Percentiles rank a stretch among this genome's conserved stretches.
Conservation (phyloP, 345 rosid species). For the Linum usitatissimum region DNA sequence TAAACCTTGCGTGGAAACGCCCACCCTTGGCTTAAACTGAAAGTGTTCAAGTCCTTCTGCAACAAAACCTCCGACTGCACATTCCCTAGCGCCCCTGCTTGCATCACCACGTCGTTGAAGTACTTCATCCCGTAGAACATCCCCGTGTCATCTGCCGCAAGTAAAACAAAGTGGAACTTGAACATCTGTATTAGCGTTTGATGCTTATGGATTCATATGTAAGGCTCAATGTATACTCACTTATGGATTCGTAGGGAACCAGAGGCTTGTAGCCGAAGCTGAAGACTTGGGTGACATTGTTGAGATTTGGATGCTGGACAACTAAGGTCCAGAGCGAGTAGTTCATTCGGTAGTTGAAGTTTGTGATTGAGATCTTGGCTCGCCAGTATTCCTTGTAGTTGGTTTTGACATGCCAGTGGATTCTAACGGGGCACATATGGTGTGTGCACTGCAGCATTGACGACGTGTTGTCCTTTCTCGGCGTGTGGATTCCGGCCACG, state of each 20-base stretch:
- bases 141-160: slow-evolving; percentile 68
- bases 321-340: slow-evolving; percentile 61
- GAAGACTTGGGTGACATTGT: slow-evolving; percentile 80
- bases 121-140: slow-evolving; percentile 13
- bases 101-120: slow-evolving; percentile 75
- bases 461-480: slow-evolving; percentile 45
- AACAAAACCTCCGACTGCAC: slow-evolving; percentile 79
- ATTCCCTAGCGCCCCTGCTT: slow-evolving; percentile 80
- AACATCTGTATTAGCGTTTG: background rate
- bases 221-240: slow-evolving; percentile 19
- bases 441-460: slow-evolving; percentile 67
- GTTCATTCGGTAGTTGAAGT: slow-evolving; percentile 67
- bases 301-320: slow-evolving; percentile 73
- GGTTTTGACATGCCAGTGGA: slow-evolving; percentile 78
- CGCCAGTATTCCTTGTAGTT: slow-evolving; percentile 81
- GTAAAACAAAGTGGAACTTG: background rate
- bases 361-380: slow-evolving; percentile 53
- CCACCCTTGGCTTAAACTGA: slow-evolving; percentile 87
- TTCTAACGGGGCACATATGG: slow-evolving; percentile 72
- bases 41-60: slow-evolving; percentile 65
- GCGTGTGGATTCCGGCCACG: slow-evolving; percentile 45
- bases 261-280: slow-evolving; percentile 76
- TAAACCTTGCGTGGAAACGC: slow-evolving; percentile 83
- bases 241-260: slow-evolving; percentile 58
- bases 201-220: background rate